Evolutionary conservation across 371 early-diverging fungal genomes (phyloP), one percentile per base, ranked within the genome.

Genomic region (Mucor velutinosus): DNA sequence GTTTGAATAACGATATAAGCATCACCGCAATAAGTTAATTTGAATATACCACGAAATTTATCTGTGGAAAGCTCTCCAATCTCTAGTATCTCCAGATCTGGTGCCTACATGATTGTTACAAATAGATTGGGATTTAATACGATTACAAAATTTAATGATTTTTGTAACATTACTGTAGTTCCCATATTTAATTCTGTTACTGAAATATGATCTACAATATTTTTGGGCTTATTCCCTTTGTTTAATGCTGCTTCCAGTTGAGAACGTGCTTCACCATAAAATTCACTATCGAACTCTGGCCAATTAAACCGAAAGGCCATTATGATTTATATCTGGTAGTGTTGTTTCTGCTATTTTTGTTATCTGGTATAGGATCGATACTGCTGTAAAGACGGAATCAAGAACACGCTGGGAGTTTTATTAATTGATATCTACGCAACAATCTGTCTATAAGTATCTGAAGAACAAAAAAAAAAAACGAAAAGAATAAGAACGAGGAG

Each of bases 291-390:
- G 77, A 99, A 98, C 47, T 89, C 85, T 7, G 95, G 93, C 98
- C 98, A 99, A 78, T 93, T 95, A 81, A 99, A 95, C 70, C 91
- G 92, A 84, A 98, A 98, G 33, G 95, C 90, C 98, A 98, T 97
- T 43, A 6, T 35, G 12, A 3, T 35, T 19, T 17, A 58, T 19
- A 53, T 23, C 19, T 11, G 45, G 5, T 19, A 7, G 0, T 45
- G 45, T 3, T 43, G 15, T n/a, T 43, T 43, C 37, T 37, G 37
- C 14, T 37, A 1, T 37, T 37, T 37, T 37, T 37, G 37, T 14
- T 37, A 14, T 37, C 12, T 37, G 37, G 37, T 45, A 6, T n/a
- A n/a, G 2, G 19, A 45, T n/a, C n/a, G n/a, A 5, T n/a, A 19
- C 19, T 45, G 17, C 19, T 45, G n/a, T 45, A 6, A n/a, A 7